A percentile compares a stretch with the other conserved stretches of the same genome.
These are phyloP conservation scores for Penicillium sp. DNA, from an alignment of 2,329 filamentous ascomycete species.

Conservation along the genomic window DNA sequence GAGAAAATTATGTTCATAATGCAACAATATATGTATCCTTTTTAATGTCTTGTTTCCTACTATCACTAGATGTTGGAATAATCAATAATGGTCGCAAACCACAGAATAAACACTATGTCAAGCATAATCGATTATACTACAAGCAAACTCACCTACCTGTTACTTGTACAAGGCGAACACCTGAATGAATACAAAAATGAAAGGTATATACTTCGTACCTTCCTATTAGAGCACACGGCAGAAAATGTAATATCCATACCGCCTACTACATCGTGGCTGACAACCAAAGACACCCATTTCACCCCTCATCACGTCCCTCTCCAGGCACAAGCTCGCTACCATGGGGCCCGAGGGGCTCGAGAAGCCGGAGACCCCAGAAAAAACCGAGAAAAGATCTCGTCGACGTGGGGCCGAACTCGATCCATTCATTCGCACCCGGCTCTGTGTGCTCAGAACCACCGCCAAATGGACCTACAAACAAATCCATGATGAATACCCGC, in stretches of 20 bases:
- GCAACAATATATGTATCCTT: not conserved
- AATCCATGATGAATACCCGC: constrained; percentile 7
- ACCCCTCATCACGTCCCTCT: not conserved
- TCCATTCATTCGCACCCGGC: constrained; percentile 7
- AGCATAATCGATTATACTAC: not conserved
- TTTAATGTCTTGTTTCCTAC: not conserved
- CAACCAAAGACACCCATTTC: not conserved
- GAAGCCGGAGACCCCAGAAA: not conserved
- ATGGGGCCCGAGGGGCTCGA: constrained; percentile 4
- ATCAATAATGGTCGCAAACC: not conserved
- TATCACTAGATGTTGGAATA: no score
- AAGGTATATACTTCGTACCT: not conserved
- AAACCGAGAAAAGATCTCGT: constrained; percentile 1
- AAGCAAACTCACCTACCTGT: not conserved
- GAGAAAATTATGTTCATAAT: not conserved
- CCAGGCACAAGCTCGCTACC: not conserved
- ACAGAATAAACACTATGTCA: not conserved
- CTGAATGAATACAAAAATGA: not conserved
- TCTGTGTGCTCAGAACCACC: constrained; percentile 8
- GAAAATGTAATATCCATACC: not conserved
- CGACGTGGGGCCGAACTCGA: constrained; percentile 9
- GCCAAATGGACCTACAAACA: constrained; percentile 9
- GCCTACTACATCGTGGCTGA: not conserved
- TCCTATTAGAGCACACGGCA: not conserved
- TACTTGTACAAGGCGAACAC: not conserved